These are phyloP conservation scores for Kitagawia praeruptora DNA, from an alignment of 129 eudicot species.

Conservation along the genomic window DNA sequence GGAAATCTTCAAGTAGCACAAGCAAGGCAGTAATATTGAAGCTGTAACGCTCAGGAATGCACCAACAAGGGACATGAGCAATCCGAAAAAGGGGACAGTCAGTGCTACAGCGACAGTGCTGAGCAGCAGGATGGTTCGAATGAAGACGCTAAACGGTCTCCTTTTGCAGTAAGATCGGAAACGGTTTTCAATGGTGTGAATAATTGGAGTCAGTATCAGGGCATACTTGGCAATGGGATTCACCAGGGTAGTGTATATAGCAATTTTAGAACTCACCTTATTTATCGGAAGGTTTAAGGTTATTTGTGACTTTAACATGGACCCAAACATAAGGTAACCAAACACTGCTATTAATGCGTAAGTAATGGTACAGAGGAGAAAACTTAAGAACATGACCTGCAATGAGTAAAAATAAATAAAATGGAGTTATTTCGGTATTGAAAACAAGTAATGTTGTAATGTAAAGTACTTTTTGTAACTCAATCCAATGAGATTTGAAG, in stretches of 20 bases:
- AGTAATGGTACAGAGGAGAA: slow-evolving; percentile 17
- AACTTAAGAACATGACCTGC: slow-evolving; percentile 29
- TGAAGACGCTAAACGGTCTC: background rate
- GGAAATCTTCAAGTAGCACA: slow-evolving; percentile 27
- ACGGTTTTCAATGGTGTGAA: slow-evolving; percentile 12
- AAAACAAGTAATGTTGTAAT: background rate
- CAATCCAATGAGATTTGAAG: background rate
- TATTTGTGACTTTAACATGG: slow-evolving; percentile 24
- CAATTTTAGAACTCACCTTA: slow-evolving; percentile 26
- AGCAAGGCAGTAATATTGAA: slow-evolving; percentile 24
- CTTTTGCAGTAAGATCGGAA: slow-evolving; percentile 3
- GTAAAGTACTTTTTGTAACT: background rate
- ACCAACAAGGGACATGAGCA: slow-evolving; percentile 21
- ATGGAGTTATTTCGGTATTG: background rate
- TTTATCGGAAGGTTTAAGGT: slow-evolving; percentile 28
- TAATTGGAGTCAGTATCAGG: slow-evolving; percentile 22
- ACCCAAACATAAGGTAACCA: slow-evolving; percentile 35
- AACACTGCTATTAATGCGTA: slow-evolving; percentile 29
- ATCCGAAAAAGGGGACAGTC: slow-evolving; percentile 21
- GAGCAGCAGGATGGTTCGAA: slow-evolving; percentile 11
- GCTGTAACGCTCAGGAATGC: slow-evolving; percentile 18
- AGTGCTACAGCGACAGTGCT: slow-evolving; percentile 20
- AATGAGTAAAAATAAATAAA: background rate
- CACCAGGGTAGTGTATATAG: slow-evolving; percentile 28
- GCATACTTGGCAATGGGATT: slow-evolving; percentile 34